Percentiles rank a stretch among this genome's conserved stretches.
phyloP scores from a whole-genome alignment of 2,329 filamentous ascomycete species.

The Pleurostoma richardsiae region DNA sequence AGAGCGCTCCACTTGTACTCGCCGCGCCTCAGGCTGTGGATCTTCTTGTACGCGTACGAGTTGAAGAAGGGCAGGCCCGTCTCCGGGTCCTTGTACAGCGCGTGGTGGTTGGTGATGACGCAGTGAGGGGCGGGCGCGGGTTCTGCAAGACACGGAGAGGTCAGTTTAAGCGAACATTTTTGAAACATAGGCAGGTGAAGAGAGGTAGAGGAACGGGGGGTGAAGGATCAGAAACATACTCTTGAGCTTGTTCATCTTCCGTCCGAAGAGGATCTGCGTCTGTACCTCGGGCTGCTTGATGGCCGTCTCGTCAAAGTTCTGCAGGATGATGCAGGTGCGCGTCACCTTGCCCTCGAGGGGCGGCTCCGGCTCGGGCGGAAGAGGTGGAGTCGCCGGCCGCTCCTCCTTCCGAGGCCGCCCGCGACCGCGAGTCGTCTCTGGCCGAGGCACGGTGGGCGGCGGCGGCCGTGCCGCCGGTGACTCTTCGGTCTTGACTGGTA shows the following conservation, averaged over 20 bases:
- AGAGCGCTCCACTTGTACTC: slow-evolving; percentile 79
- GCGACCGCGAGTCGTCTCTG: no score
- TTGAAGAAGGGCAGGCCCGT: slow-evolving; percentile 82
- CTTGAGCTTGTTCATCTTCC: slow-evolving; percentile 51
- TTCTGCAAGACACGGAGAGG: slow-evolving; percentile 26
- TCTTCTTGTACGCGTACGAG: slow-evolving; percentile 72
- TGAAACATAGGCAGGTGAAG: slow-evolving; percentile 10
- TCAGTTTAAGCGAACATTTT: no score
- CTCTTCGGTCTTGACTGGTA: no score
- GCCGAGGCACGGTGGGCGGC: no score
- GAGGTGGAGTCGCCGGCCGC: slow-evolving; percentile 18
- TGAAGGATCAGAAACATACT: slow-evolving; percentile 33
- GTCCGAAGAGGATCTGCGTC: slow-evolving; percentile 53
- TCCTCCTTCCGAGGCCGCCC: slow-evolving; percentile 3
- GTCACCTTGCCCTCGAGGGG: slow-evolving; percentile 45
- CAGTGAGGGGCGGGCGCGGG: slow-evolving; percentile 56
- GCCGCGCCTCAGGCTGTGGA: slow-evolving; percentile 67
- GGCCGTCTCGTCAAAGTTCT: slow-evolving; percentile 53
- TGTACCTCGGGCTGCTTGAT: slow-evolving; percentile 53
- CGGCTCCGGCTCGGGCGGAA: slow-evolving; percentile 18
- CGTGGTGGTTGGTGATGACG: slow-evolving; percentile 76
- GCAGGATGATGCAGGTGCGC: slow-evolving; percentile 53
- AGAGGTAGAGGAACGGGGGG: background rate
- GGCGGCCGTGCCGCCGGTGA: no score
- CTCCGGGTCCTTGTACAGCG: slow-evolving; percentile 77